A percentile compares a stretch with the other conserved stretches of the same genome.
These are phyloP conservation scores for Boletus semigastroideus DNA, from an alignment of 1,284 basidiomycete species.

Conservation along the genomic window DNA sequence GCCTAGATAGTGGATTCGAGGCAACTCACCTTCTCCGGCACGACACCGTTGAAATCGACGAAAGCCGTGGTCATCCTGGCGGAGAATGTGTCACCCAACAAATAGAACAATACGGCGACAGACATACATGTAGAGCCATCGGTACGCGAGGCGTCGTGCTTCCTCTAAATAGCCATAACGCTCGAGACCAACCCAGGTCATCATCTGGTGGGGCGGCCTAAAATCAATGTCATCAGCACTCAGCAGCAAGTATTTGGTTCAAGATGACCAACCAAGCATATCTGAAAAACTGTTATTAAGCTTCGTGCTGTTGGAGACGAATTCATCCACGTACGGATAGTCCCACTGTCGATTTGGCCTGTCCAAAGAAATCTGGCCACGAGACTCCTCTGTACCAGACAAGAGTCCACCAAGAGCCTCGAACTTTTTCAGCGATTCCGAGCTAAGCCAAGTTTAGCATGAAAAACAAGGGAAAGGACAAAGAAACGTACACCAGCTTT, in stretches of 20 bases:
- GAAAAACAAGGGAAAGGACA: slow-evolving; percentile 3
- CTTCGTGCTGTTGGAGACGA: slow-evolving; percentile 12
- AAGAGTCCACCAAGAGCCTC: slow-evolving; percentile 96
- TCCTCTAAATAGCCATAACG: slow-evolving; percentile 95
- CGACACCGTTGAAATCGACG: slow-evolving; percentile 95
- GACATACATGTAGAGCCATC: slow-evolving; percentile 93
- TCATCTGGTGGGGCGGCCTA: slow-evolving; percentile 96
- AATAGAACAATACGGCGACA: not conserved
- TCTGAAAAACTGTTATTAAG: slow-evolving; percentile 35
- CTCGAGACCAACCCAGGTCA: slow-evolving; percentile 96
- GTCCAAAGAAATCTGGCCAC: slow-evolving; percentile 93
- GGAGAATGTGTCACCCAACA: slow-evolving; percentile 5
- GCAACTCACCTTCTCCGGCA: slow-evolving; percentile 80
- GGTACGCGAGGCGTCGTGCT: slow-evolving; percentile 89
- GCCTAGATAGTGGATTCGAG: not conserved
- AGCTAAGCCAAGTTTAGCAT: slow-evolving; percentile 43
- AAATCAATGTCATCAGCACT: slow-evolving; percentile 6
- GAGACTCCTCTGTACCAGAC: slow-evolving; percentile 94
- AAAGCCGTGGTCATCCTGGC: slow-evolving; percentile 87
- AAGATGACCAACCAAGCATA: slow-evolving; percentile 56
- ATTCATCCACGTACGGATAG: slow-evolving; percentile 61
- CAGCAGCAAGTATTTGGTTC: not conserved
- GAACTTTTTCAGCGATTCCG: slow-evolving; percentile 88
- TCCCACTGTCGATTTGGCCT: slow-evolving; percentile 99
- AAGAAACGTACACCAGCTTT: slow-evolving; percentile 77